phyloP scores from a whole-genome alignment of 2,329 filamentous ascomycete genomes.

The Fusarium heterosporum region DNA sequence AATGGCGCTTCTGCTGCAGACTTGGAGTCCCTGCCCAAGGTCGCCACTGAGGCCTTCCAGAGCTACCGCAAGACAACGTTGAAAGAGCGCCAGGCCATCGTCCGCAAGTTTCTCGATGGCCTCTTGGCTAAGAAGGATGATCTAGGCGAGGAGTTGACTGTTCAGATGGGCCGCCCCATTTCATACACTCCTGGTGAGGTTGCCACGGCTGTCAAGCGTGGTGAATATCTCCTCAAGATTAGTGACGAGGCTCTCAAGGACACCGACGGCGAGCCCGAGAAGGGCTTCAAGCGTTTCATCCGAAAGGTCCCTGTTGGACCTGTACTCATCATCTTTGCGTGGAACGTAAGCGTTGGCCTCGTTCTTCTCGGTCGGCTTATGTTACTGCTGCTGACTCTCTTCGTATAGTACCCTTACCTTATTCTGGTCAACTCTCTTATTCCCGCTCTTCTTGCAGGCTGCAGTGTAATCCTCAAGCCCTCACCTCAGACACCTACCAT shows the following conservation, averaged over 20 bases:
- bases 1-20: slow-evolving; percentile 78
- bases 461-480: slow-evolving; percentile 93
- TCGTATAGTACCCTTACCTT: slow-evolving; percentile 85
- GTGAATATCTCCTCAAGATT: slow-evolving; percentile 87
- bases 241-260: slow-evolving; percentile 82
- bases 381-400: slow-evolving; percentile 13
- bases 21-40: slow-evolving; percentile 76
- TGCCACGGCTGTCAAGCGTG: slow-evolving; percentile 84
- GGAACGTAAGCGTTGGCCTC: slow-evolving; percentile 77
- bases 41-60: slow-evolving; percentile 79
- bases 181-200: slow-evolving; percentile 87
- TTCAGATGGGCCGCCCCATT: slow-evolving; percentile 96
- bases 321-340: slow-evolving; percentile 90
- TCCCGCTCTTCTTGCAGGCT: slow-evolving; percentile 89
- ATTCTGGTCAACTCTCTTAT: slow-evolving; percentile 93
- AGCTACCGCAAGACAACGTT: slow-evolving; percentile 81
- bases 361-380: not conserved
- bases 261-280: slow-evolving; percentile 83
- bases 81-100: slow-evolving; percentile 79
- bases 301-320: slow-evolving; percentile 89
- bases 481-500: slow-evolving; percentile 95
- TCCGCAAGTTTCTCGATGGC: slow-evolving; percentile 80
- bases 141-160: slow-evolving; percentile 85
- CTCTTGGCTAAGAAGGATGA: slow-evolving; percentile 80
- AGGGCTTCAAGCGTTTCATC: slow-evolving; percentile 91